phyloP scores from a whole-genome alignment of 2,329 filamentous ascomycete species.

The Orbilia oligospora region DNA sequence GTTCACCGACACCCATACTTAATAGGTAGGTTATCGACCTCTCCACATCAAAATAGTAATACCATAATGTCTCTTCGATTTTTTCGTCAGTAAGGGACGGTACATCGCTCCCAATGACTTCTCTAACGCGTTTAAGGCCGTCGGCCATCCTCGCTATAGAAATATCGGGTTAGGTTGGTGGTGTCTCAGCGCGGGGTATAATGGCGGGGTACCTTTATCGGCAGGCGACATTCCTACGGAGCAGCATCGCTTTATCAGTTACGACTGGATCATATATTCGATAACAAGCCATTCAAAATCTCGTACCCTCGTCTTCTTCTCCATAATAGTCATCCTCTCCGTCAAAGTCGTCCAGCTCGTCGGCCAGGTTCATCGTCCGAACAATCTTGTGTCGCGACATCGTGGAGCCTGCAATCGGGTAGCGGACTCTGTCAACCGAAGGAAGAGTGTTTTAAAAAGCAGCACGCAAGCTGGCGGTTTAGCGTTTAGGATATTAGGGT shows the following conservation, averaged over 20 bases:
- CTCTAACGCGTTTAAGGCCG: constrained; percentile 62
- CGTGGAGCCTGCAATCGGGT: constrained; percentile 7
- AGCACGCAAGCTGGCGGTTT: background rate
- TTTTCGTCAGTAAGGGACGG: constrained; percentile 75
- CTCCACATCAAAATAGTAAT: constrained; percentile 94
- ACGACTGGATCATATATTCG: background rate
- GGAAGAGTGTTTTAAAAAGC: background rate
- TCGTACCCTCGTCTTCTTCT: constrained; percentile 49
- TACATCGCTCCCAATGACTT: constrained; percentile 70
- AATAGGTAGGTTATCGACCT: constrained; percentile 86
- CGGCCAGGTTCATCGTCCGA: constrained; percentile 67
- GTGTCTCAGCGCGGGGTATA: constrained; percentile 28
- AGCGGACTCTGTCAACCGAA: background rate
- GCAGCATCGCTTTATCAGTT: background rate
- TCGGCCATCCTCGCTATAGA: constrained; percentile 65
- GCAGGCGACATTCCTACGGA: constrained; percentile 45
- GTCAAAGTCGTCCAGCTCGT: constrained; percentile 59
- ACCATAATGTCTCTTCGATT: constrained; percentile 91
- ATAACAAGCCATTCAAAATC: background rate
- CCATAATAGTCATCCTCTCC: constrained; percentile 52
- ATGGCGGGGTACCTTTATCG: constrained; percentile 59
- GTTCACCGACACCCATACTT: constrained; percentile 69
- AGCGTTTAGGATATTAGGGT: background rate
- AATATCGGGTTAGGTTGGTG: background rate
- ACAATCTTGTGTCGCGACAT: constrained; percentile 68